Evolutionary conservation across 371 early-diverging fungal genomes (phyloP).

Genomic region (Rhizopus delemar): DNA sequence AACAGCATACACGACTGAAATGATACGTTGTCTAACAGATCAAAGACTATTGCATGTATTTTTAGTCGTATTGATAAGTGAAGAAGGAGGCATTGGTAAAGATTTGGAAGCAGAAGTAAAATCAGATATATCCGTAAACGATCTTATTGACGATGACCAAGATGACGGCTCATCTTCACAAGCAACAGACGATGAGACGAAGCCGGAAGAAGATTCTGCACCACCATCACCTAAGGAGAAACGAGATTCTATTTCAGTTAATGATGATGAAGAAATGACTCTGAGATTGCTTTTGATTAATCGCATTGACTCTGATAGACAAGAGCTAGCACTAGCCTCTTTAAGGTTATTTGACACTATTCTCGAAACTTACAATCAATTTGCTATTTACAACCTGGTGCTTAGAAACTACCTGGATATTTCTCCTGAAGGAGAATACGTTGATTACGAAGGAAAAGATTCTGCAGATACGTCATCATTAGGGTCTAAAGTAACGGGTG

Average conservation of each 20-base stretch:
- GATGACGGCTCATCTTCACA: conserved; percentile 27
- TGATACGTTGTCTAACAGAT: conserved; percentile 53
- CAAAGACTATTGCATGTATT: conserved; percentile 50
- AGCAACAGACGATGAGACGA: conserved; percentile 19
- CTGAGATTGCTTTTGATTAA: conserved; percentile 41
- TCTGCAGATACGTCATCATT: conserved; percentile 38
- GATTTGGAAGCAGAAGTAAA: conserved; percentile 49
- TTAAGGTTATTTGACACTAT: conserved; percentile 65
- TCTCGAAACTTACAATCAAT: conserved; percentile 64
- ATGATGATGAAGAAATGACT: conserved; percentile 34
- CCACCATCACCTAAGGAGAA: neutral
- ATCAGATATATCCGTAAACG: conserved; percentile 22
- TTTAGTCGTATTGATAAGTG: conserved; percentile 47
- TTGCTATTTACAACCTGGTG: conserved; percentile 62
- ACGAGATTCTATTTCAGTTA: conserved; percentile 1
- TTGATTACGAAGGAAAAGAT: conserved; percentile 28
- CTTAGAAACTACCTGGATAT: conserved; percentile 62
- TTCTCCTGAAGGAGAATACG: conserved; percentile 44
- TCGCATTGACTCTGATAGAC: conserved; percentile 47
- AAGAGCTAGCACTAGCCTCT: conserved; percentile 55
- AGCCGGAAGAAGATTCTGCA: neutral
- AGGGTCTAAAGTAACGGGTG: conserved; percentile 42
- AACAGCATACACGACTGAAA: conserved; percentile 52
- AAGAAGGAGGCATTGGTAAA: conserved; percentile 54
- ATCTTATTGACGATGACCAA: conserved; percentile 40